Base-by-base conservation (phyloP, 306 rosid genomes). In the Malus sylvestris region DNA sequence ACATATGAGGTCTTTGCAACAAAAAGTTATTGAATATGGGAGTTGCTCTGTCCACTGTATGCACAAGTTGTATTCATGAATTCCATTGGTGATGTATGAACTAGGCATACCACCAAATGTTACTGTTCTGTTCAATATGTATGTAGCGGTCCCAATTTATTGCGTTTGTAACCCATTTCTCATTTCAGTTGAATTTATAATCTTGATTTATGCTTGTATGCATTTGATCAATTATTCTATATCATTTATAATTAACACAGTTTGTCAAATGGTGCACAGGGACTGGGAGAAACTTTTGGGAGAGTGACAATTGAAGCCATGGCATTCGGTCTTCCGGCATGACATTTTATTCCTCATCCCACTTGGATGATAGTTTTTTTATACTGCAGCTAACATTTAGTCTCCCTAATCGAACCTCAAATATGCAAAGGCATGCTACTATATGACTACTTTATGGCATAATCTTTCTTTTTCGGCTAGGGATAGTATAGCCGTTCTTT, bases 241-340 rank as follows among this genome's bases (percentile, higher is more conserved):
- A 23, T 23, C 76, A 29, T 72, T 58, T 71, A 29, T 2, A 27
- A 67, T 78, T 75, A 74, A 46, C 42, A 70, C 67, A 74, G 81
- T 82, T 68, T 62, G 69, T 33, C 63, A 84, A 72, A 51, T 77
- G 68, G 11, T 80, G 77, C 79, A 77, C 86, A 94, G 97, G 98
- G 96, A 80, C 70, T 85, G 70, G 98, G 97, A 83, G 98, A 94
- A 86, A 94, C 98, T 25, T 94, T 94, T 72, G 98, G 97, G 72
- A 81, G 98, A 27, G 98, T 94, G 76, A 88, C 98, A 44, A 84
- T 94, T 68, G 98, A 94, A 88, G 98, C 97, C 73, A 90, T 91
- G 98, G 88, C 98, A 62, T 94, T 91, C 75, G 94, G 98, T 78
- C 94, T 94, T 78, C 96, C 96, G 94, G 98, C 91, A 90, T 70